Percentiles rank a stretch among this genome's conserved stretches.
Evolutionary conservation across 1,284 basidiomycete species (phyloP).

Genomic region (Heterobasidion irregulare): DNA sequence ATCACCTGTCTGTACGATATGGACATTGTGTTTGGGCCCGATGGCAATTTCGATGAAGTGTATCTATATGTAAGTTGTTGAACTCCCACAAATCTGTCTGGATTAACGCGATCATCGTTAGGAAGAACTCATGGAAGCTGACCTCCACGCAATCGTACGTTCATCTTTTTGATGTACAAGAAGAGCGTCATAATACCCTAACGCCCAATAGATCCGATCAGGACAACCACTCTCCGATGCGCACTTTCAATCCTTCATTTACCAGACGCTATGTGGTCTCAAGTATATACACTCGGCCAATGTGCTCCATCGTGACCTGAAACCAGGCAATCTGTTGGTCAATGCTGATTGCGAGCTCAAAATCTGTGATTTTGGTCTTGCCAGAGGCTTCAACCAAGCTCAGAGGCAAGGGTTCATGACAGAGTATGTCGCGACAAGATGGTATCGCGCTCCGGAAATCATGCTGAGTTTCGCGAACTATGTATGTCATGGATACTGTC

Average conservation of each 20-base stretch:
- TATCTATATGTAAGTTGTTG: constrained; percentile 73
- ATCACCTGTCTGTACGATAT: constrained; percentile 94
- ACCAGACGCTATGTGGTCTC: constrained; percentile 96
- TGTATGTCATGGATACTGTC: constrained; percentile 33
- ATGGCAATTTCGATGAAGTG: constrained; percentile 90
- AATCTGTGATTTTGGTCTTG: constrained; percentile 98
- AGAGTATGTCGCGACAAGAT: constrained; percentile 95
- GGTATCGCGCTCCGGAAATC: constrained; percentile 96
- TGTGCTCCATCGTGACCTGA: constrained; percentile 96
- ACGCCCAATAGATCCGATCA: constrained; percentile 73
- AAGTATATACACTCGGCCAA: constrained; percentile 99
- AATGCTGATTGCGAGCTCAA: constrained; percentile 98
- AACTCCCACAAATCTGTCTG: background rate
- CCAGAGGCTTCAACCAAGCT: constrained; percentile 82
- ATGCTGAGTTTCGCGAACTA: constrained; percentile 98
- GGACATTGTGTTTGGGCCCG: constrained; percentile 89
- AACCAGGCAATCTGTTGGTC: constrained; percentile 93
- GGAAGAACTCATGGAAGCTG: constrained; percentile 99
- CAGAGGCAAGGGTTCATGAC: constrained; percentile 96
- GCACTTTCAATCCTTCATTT: constrained; percentile 98
- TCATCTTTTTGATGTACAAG: background rate
- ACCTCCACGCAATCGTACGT: constrained; percentile 94
- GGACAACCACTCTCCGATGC: constrained; percentile 97
- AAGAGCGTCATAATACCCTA: background rate
- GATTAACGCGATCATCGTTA: constrained; percentile 19